phyloP scores from a whole-genome alignment of 345 rosid genomes.

The Limnanthes douglasii region DNA sequence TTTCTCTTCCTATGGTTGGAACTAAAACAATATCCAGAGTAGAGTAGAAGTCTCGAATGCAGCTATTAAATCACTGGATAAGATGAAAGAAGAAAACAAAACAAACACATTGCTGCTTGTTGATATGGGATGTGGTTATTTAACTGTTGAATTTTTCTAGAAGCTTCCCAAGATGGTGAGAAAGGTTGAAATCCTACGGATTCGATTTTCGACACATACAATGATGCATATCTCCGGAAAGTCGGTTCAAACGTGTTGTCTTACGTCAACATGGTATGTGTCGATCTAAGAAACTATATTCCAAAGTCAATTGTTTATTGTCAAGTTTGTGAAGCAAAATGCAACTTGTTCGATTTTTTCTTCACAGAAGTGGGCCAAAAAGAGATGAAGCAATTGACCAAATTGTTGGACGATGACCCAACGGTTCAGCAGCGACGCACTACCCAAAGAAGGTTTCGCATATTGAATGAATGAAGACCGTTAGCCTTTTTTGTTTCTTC shows the following conservation, averaged over 20 bases:
- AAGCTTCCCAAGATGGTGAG: conserved; percentile 72
- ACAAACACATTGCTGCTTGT: conserved; percentile 53
- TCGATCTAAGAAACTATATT: conserved; percentile 36
- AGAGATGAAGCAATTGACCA: conserved; percentile 35
- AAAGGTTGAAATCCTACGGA: conserved; percentile 74
- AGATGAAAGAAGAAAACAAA: conserved; percentile 67
- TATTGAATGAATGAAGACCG: no score
- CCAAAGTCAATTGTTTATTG: conserved; percentile 61
- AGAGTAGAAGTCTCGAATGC: conserved; percentile 58
- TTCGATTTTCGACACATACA: conserved; percentile 58
- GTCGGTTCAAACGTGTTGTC: conserved; percentile 42
- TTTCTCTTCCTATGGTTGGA: no score
- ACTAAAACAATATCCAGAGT: conserved; percentile 55
- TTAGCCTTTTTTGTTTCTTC: no score
- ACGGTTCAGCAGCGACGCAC: conserved; percentile 54
- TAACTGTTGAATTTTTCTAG: conserved; percentile 64
- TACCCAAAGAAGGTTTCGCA: no score
- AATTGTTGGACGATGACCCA: conserved; percentile 51
- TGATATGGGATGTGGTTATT: conserved; percentile 59
- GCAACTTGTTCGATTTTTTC: conserved; percentile 52
- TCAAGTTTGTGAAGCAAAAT: conserved; percentile 65
- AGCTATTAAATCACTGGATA: conserved; percentile 48
- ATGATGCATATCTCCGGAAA: conserved; percentile 51
- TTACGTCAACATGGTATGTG: conserved; percentile 52
- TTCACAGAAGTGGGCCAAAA: conserved; percentile 50